A percentile compares a stretch with the other conserved stretches of the same genome.
Conservation (phyloP, 2,329 filamentous ascomycete species). For the Diaporthe batatas region DNA sequence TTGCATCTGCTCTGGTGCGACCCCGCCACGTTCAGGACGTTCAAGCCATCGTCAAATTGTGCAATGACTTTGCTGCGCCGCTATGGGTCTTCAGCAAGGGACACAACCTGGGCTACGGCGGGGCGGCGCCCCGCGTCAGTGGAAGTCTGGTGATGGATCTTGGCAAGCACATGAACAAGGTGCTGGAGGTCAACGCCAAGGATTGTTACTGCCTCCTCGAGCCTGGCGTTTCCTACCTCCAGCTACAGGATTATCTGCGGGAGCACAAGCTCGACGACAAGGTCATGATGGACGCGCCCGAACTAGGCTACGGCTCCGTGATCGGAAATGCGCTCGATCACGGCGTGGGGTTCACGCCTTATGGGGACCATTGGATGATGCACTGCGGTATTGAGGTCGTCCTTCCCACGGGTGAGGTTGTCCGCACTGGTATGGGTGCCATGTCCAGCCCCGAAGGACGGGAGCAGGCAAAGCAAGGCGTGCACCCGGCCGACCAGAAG, state of each 20-base stretch:
- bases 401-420: constrained; percentile 58
- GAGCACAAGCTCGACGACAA: constrained; percentile 54
- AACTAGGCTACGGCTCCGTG: constrained; percentile 58
- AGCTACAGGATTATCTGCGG: constrained; percentile 63
- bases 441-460: constrained; percentile 53
- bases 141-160: constrained; percentile 65
- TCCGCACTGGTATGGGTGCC: constrained; percentile 63
- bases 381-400: constrained; percentile 61
- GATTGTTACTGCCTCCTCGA: constrained; percentile 65
- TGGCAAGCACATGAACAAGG: constrained; percentile 65
- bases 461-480: constrained; percentile 51
- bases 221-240: constrained; percentile 67
- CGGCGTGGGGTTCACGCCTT: constrained; percentile 61
- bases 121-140: constrained; percentile 65
- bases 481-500: constrained; percentile 49
- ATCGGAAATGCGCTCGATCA: constrained; percentile 61
- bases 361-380: constrained; percentile 56
- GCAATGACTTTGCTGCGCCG: constrained; percentile 60
- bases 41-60: constrained; percentile 59
- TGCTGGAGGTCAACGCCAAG: constrained; percentile 64
- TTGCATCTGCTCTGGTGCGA: constrained; percentile 54
- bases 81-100: constrained; percentile 64
- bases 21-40: constrained; percentile 57
- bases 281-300: constrained; percentile 59
- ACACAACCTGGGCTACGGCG: constrained; percentile 66